These are phyloP conservation scores for Cocos nucifera DNA, from an alignment of 176 grass and related monocot genomes.

Conservation along the genomic window DNA sequence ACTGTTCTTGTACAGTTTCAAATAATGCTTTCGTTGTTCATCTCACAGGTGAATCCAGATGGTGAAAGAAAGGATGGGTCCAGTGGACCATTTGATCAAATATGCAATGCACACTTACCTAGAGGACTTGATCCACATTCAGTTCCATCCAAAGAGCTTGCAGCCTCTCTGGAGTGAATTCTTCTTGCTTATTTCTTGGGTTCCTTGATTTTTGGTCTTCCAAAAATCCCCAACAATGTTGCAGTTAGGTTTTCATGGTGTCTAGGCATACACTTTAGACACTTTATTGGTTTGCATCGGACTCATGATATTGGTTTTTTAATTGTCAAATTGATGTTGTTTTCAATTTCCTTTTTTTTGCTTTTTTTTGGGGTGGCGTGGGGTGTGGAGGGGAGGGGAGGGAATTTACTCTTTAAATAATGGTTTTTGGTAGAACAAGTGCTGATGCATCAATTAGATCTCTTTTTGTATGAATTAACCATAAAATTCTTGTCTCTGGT, in stretches of 20 bases:
- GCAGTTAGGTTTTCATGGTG: too few relatives aligned
- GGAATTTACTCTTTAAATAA: too few relatives aligned
- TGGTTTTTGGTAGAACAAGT: too few relatives aligned
- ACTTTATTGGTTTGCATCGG: too few relatives aligned
- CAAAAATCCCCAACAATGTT: too few relatives aligned
- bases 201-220: too few relatives aligned
- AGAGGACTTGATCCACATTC: conserved; percentile 85
- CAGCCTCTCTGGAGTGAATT: conserved; percentile 80
- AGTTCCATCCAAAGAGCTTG: conserved; percentile 80
- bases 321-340: not conserved
- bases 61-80: conserved; percentile 65
- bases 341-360: not conserved
- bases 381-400: too few relatives aligned
- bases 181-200: conserved; percentile 10
- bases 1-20: too few relatives aligned
- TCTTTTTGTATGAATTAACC: conserved; percentile 5
- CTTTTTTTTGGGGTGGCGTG: too few relatives aligned
- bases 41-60: conserved; percentile 67
- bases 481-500: conserved; percentile 10
- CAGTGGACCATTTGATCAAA: conserved; percentile 65
- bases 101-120: conserved; percentile 66
- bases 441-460: not conserved
- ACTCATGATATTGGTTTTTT: too few relatives aligned
- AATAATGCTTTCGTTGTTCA: too few relatives aligned
- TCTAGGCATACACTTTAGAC: too few relatives aligned